Evolutionary conservation across 164 flowering plant species (phyloP), one percentile per base, ranked within the genome.

Genomic region (Vitis labrusca): DNA sequence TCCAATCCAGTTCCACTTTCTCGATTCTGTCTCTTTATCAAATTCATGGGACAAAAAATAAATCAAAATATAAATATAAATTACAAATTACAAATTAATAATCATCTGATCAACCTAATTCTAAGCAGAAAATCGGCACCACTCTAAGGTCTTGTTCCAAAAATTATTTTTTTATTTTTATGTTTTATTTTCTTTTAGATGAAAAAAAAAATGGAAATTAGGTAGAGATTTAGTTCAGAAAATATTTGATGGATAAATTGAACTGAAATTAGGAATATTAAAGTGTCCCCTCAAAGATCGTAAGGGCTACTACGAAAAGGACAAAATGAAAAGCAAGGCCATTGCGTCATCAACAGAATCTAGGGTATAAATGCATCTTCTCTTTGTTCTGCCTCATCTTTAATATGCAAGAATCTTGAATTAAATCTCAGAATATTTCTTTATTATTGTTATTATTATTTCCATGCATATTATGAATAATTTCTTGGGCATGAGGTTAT

Each of bases 1-100:
- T 76, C 82, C 77, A 70, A 66, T 61, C 27, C 67, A 23, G 9
- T 69, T 23, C 30, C 61, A 55, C 58, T 72, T 76, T 71, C 63
- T 48, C 50, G 15, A 29, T 17, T 58, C 66, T 73, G 80, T 73
- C 74, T 73, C 76, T 51, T 30, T 67, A 27, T n/a, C 72, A 57
- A 50, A 49, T 59, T 65, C 50, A 69, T 74, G 71, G 63, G 1
- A 44, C 19, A 54, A 11, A 1, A 48, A 60, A 13, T n/a, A 53
- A 53, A 23, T 23, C 1, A 53, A 13, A 5, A 53, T 11, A 13
- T n/a, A 53, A 53, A 23, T 23, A 23, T 15, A 13, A 5, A 53
- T 11, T 11, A 12, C 2, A 13, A 12, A 53, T 9, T 37, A 3
- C 44, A 23, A 23, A 23, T 23, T 23, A 23, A 23, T 23, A 23